phyloP scores from a whole-genome alignment of 306 rosid genomes.

The Cucurbita argyrosperma region DNA sequence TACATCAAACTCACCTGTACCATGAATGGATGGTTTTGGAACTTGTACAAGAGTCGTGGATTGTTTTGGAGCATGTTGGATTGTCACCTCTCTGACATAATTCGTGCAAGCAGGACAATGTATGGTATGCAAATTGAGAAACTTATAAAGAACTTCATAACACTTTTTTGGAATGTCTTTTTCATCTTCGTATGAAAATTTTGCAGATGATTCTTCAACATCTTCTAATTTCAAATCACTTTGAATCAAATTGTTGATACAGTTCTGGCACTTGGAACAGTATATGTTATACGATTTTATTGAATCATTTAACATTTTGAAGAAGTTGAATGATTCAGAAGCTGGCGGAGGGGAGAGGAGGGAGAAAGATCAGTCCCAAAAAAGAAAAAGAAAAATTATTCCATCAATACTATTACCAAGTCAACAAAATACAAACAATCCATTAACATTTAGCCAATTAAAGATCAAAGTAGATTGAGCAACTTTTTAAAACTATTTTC shows the following conservation, averaged over 20 bases:
- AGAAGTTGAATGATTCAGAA: background rate
- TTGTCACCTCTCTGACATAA: background rate
- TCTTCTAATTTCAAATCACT: background rate
- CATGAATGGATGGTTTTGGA: too few species aligned
- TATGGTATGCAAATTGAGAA: background rate
- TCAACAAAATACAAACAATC: too few species aligned
- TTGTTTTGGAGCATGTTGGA: too few species aligned
- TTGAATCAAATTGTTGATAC: background rate
- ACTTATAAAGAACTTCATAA: background rate
- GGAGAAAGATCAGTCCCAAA: too few species aligned
- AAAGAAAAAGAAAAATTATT: too few species aligned
- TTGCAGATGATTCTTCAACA: background rate
- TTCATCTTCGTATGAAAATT: background rate
- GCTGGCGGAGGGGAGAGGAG: background rate
- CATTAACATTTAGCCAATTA: too few species aligned
- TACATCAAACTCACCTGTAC: too few species aligned
- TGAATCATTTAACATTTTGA: background rate
- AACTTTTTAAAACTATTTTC: too few species aligned
- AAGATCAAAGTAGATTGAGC: too few species aligned
- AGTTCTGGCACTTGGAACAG: background rate
- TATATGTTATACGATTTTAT: background rate
- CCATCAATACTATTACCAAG: too few species aligned
- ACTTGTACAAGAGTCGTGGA: too few species aligned
- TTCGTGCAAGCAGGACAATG: background rate
- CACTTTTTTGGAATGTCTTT: background rate